These are phyloP conservation scores for Penicillium atrosanguineum DNA, from an alignment of 495 filamentous ascomycete genomes.

Conservation along the genomic window DNA sequence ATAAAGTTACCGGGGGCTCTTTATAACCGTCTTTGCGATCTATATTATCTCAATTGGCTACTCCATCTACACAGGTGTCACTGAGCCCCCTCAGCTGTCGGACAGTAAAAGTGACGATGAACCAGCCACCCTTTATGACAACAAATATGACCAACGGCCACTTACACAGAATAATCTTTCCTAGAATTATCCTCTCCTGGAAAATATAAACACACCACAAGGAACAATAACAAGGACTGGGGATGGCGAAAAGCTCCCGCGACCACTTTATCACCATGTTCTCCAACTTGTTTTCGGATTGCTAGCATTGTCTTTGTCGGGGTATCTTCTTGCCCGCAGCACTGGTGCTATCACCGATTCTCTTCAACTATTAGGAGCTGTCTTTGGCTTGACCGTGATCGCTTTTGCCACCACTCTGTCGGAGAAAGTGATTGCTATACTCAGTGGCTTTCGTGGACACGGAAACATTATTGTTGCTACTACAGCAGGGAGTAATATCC, in stretches of 20 bases:
- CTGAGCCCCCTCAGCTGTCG: slow-evolving; percentile 9
- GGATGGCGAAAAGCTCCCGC: too few species aligned
- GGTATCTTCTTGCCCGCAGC: slow-evolving; percentile 46
- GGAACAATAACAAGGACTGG: too few species aligned
- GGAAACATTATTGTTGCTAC: slow-evolving; percentile 51
- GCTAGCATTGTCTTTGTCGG: slow-evolving; percentile 44
- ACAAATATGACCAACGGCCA: background rate
- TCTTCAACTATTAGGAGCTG: slow-evolving; percentile 40
- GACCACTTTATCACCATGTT: slow-evolving; percentile 45
- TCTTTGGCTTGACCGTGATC: slow-evolving; percentile 55
- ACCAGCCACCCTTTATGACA: too few species aligned
- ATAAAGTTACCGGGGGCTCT: too few species aligned
- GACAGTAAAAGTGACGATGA: background rate
- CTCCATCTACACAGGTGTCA: too few species aligned
- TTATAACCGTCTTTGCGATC: too few species aligned
- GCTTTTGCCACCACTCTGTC: slow-evolving; percentile 57
- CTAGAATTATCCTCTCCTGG: too few species aligned
- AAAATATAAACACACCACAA: too few species aligned
- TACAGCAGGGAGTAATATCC: slow-evolving; percentile 56
- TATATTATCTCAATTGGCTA: too few species aligned
- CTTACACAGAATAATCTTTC: slow-evolving; percentile 2
- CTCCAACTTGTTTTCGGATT: slow-evolving; percentile 48
- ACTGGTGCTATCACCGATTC: slow-evolving; percentile 35
- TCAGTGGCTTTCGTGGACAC: slow-evolving; percentile 45
- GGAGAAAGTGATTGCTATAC: slow-evolving; percentile 51